Percentiles rank a stretch among this genome's conserved stretches.
These are phyloP conservation scores for Sphagnum contortum DNA, from an alignment of 225 moss, liverwort and hornwort genomes.

Conservation along the genomic window DNA sequence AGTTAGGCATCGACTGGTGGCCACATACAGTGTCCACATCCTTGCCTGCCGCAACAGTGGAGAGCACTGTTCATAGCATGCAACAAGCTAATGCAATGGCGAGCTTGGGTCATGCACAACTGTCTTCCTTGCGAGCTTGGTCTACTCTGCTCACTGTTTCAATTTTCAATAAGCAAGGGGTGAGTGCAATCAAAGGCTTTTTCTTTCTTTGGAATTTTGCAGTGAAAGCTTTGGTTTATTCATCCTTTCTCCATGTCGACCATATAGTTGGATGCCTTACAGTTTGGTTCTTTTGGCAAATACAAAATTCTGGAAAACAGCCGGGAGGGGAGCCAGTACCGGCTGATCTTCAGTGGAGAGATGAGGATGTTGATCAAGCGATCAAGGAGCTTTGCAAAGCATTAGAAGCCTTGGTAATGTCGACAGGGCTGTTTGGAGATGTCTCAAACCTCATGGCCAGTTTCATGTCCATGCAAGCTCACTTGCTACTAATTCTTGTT, in stretches of 20 bases:
- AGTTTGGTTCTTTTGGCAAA: background rate
- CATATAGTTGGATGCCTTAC: too few relatives aligned
- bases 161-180: conserved; percentile 51
- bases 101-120: conserved; percentile 77
- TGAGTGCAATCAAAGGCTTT: conserved; percentile 5
- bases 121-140: conserved; percentile 75
- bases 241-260: too few relatives aligned
- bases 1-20: conserved; percentile 90
- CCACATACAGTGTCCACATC: conserved; percentile 39
- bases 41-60: conserved; percentile 53
- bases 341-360: conserved; percentile 51
- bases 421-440: conserved; percentile 53
- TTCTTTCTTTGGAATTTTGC: background rate
- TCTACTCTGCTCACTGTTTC: conserved; percentile 68
- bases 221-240: too few relatives aligned
- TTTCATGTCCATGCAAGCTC: conserved; percentile 80
- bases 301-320: conserved; percentile 12
- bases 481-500: conserved; percentile 58
- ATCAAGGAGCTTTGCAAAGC: conserved; percentile 59
- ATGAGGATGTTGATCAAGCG: conserved; percentile 48
- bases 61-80: conserved; percentile 49
- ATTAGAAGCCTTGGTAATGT: conserved; percentile 47
- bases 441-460: conserved; percentile 46
- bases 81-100: conserved; percentile 73
- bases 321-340: conserved; percentile 23